These are phyloP conservation scores for Ophiostoma australiae DNA, from an alignment of 2,329 filamentous ascomycete genomes.

Conservation along the genomic window DNA sequence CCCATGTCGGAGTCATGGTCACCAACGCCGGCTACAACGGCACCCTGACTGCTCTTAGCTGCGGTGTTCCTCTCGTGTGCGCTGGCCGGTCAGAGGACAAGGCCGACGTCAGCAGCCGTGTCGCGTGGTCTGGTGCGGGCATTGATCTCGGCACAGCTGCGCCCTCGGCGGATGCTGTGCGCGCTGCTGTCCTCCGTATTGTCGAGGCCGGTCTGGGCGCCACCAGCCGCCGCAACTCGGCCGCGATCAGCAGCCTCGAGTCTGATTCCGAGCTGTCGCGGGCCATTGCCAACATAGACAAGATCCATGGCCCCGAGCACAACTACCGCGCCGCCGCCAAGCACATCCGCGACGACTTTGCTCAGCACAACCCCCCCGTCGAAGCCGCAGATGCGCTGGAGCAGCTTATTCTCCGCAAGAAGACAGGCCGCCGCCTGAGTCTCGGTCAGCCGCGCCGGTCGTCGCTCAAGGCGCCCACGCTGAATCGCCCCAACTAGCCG, in stretches of 20 bases:
- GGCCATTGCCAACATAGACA: background rate
- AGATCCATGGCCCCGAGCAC: slow-evolving; percentile 2
- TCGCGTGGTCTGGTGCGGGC: slow-evolving; percentile 29
- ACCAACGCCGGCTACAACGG: slow-evolving; percentile 30
- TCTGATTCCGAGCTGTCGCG: background rate
- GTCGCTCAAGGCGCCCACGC: slow-evolving; percentile 1
- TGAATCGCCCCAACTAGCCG: background rate
- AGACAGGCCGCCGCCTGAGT: background rate
- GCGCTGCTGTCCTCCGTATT: slow-evolving; percentile 23
- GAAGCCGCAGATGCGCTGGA: slow-evolving; percentile 25
- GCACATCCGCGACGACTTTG: slow-evolving; percentile 26
- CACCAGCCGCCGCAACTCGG: background rate
- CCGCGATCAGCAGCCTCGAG: background rate
- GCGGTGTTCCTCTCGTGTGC: slow-evolving; percentile 29
- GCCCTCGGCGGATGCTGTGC: slow-evolving; percentile 21
- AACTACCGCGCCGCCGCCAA: slow-evolving; percentile 22
- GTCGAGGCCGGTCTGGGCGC: slow-evolving; percentile 1
- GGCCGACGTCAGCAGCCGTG: slow-evolving; percentile 27
- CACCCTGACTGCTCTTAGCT: slow-evolving; percentile 26
- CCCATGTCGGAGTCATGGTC: slow-evolving; percentile 29
- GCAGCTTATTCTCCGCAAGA: slow-evolving; percentile 19
- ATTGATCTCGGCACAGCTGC: slow-evolving; percentile 27
- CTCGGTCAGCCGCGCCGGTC: background rate
- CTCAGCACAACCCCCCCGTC: slow-evolving; percentile 22
- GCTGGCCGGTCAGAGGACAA: slow-evolving; percentile 29